Base-by-base conservation (phyloP, 1,284 basidiomycete species). In the Cronartium quercuum region DNA sequence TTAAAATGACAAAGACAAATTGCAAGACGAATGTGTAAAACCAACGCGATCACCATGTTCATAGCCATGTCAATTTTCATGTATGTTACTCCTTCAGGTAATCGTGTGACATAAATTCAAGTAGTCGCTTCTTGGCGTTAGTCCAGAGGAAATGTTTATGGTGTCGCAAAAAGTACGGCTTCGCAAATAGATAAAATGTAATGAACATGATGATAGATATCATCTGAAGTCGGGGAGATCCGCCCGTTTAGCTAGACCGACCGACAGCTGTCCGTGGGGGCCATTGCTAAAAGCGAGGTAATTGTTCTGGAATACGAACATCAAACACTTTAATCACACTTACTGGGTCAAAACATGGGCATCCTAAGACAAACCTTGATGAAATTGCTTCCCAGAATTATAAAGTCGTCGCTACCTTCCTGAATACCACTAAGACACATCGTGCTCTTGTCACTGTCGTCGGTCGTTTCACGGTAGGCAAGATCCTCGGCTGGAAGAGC, bases 341-440 rank as follows among this genome's bases (percentile, higher is more conserved):
- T 34, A 21, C 24, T 66, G 13, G 15, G 65, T 29, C 24, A 1
- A 13, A 38, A 1, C 21, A 73, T 21, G 47, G 24, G 15, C 15
- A 65, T 34, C 24, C 2, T 7, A 35, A 15, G 58, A 37, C 3
- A 5, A 55, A 73, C 70, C 63, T 73, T 73, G 15, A 73, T 73
- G 21, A 73, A 73, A n/a, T 62, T 73, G n/a, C 55, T 63, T 13
- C 70, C 70, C 47, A 73, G 51, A 9, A 73, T 63, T 24, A 66
- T 34, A 35, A 73, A 73, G 3, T 51, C 51, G 24, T 73, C 60
- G 35, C 61, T 51, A 15, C 70, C 70, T 40, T 62, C 29, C 35
- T 73, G 70, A 41, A 73, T 73, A 18, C 62, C 63, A 60, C 70
- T 73, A 41, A 58, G 66, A 63, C 70, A 71, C 58, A 71, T 71